A percentile compares a stretch with the other conserved stretches of the same genome.
Evolutionary conservation across 1,284 basidiomycete genomes (phyloP).

Genomic region (Moesziomyces antarcticus): DNA sequence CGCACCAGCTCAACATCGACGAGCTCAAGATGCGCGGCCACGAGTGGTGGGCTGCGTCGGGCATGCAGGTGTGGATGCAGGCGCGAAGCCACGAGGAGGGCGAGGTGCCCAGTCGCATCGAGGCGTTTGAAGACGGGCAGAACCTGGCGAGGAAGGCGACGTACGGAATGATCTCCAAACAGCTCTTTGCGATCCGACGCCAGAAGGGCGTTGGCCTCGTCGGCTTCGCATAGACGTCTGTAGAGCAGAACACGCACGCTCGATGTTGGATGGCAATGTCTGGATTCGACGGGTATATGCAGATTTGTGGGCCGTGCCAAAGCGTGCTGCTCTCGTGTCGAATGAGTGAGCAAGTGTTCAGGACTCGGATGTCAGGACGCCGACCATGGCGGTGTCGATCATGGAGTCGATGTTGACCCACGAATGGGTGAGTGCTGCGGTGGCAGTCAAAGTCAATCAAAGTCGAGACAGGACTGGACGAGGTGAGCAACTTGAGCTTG

Average conservation of each 20-base stretch:
- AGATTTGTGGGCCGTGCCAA: conserved; percentile 16
- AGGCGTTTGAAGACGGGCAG: conserved; percentile 53
- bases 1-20: conserved; percentile 56
- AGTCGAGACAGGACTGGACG: background rate
- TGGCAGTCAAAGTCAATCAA: background rate
- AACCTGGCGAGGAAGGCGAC: conserved; percentile 61
- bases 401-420: conserved; percentile 97
- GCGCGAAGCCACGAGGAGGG: conserved; percentile 24
- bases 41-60: conserved; percentile 54
- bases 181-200: conserved; percentile 52
- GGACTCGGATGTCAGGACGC: conserved; percentile 73
- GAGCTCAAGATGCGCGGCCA: conserved; percentile 50
- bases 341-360: background rate
- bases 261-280: background rate
- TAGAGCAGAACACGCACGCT: background rate
- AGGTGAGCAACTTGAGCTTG: background rate
- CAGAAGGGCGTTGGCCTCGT: conserved; percentile 44
- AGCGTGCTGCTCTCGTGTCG: background rate
- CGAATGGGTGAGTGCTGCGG: conserved; percentile 72
- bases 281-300: conserved; percentile 14
- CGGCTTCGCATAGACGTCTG: conserved; percentile 30
- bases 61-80: conserved; percentile 45
- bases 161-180: conserved; percentile 63
- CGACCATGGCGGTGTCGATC: conserved; percentile 89
- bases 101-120: conserved; percentile 23